Base-by-base conservation (phyloP, 1,284 basidiomycete genomes). In the Mycena citricolor region DNA sequence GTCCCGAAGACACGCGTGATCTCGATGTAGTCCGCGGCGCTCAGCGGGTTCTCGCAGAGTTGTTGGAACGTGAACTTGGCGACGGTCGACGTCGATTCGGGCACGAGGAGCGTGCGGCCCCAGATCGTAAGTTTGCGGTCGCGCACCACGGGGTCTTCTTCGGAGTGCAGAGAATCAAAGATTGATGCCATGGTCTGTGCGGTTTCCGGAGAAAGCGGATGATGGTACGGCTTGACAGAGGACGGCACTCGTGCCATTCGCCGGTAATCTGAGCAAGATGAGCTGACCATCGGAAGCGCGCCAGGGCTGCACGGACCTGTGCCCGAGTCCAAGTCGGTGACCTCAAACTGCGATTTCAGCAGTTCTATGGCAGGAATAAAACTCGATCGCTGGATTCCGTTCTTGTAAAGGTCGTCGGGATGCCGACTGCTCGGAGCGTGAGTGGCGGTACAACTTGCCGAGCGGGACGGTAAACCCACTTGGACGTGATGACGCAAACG, bases 321-420 rank as follows among this genome's bases (percentile, higher is more conserved):
- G 31, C 90, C 92, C 8, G 94, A 97, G 66, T 98, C 86, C 21
- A 99, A 78, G 63, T 97, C 93, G 2, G 87, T 89, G 5, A 99
- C 85, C 42, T 86, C 77, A 56, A 97, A 92, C 23, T 79, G 81
- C 3, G 83, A 70, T 69, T 97, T 95, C 58, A 99, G 79, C 26
- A 99, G 75, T 26, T 97, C 89, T 52, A 99, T 99, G 40, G 94
- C 89, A 4, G 97, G 97, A 28, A 98, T 63, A 68, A 99, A 99
- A 56, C 90, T 94, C n/a, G 88, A 82, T 14, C 97, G 83, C 63
- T 99, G 97, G 39, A 99, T 97, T 1, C 97, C 97, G 57, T 99
- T 99, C 77, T 95, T 95, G 74, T 99, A 99, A 1, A 99, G 76
- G 32, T 98, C 92, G 61, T 97, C 86, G 3, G 97, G 97, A 63